These are phyloP conservation scores for Ceratocystis cacaofunesta DNA, from an alignment of 2,329 filamentous ascomycete genomes.

Conservation along the genomic window DNA sequence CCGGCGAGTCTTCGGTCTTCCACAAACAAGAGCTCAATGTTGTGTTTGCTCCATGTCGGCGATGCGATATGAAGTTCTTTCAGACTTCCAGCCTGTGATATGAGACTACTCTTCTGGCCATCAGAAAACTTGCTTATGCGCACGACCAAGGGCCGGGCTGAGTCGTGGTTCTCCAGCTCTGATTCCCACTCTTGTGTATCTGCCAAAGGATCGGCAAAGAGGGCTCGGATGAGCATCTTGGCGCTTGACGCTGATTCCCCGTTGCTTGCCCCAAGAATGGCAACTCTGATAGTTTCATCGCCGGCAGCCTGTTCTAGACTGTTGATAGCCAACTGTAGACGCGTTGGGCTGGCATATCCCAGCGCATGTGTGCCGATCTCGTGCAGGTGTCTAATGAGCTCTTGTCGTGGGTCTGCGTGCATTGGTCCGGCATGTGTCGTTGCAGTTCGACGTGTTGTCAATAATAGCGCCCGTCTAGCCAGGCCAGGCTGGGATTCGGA, in stretches of 20 bases:
- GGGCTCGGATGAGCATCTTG: conserved; percentile 50
- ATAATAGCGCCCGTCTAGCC: neutral
- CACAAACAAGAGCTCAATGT: conserved; percentile 49
- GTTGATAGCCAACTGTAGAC: conserved; percentile 55
- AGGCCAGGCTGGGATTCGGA: neutral
- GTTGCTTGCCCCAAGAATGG: conserved; percentile 36
- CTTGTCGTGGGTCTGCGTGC: conserved; percentile 28
- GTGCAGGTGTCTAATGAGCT: conserved; percentile 44
- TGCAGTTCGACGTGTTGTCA: neutral
- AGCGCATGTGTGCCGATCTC: conserved; percentile 47
- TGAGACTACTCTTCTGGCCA: conserved; percentile 20
- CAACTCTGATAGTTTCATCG: conserved; percentile 42
- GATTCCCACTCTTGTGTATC: conserved; percentile 52
- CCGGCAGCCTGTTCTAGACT: conserved; percentile 44
- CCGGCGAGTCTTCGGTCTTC: conserved; percentile 31
- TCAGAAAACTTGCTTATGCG: conserved; percentile 31
- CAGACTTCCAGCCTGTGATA: conserved; percentile 17
- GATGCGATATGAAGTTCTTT: conserved; percentile 48
- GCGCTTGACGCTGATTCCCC: conserved; percentile 33
- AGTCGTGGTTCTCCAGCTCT: conserved; percentile 38
- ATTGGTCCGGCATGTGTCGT: conserved; percentile 20
- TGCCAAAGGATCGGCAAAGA: conserved; percentile 55
- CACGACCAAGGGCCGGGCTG: conserved; percentile 46
- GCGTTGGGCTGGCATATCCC: conserved; percentile 50
- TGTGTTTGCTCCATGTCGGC: conserved; percentile 42